phyloP scores from a whole-genome alignment of 371 early-diverging fungal genomes.

The Apophysomyces sp. region DNA sequence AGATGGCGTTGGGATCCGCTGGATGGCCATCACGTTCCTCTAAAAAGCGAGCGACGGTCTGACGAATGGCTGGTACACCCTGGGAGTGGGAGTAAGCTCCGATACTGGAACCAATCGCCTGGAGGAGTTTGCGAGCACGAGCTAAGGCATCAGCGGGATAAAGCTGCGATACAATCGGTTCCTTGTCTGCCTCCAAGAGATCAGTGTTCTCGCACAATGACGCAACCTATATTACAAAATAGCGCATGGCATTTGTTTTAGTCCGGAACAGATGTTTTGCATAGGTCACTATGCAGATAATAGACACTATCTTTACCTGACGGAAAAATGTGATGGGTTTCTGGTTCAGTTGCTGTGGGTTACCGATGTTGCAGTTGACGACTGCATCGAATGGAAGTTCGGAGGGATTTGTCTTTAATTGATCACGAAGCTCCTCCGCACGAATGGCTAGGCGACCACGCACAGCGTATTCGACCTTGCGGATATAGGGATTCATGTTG shows the following conservation, averaged over 20 bases:
- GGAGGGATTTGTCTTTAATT: conserved; percentile 49
- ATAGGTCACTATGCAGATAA: too few relatives aligned
- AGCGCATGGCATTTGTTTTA: neutral
- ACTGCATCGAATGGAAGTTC: conserved; percentile 75
- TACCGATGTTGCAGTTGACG: conserved; percentile 96
- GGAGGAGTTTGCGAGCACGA: conserved; percentile 74
- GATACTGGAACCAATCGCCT: conserved; percentile 68
- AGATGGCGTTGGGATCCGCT: conserved; percentile 81
- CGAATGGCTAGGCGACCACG: conserved; percentile 95
- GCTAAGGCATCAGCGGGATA: conserved; percentile 85
- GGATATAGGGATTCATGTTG: conserved; percentile 72
- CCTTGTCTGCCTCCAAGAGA: conserved; percentile 61
- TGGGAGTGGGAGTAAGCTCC: conserved; percentile 97
- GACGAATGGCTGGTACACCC: conserved; percentile 82
- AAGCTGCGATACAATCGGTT: conserved; percentile 53
- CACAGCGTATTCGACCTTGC: conserved; percentile 92
- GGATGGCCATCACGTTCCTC: conserved; percentile 86
- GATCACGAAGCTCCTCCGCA: conserved; percentile 84
- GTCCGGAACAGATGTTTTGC: too few relatives aligned
- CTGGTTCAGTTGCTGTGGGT: conserved; percentile 95
- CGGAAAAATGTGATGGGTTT: conserved; percentile 96
- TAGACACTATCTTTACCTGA: too few relatives aligned
- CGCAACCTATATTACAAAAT: conserved; percentile 60
- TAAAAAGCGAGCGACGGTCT: conserved; percentile 86
- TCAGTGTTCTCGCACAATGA: conserved; percentile 88